Percentiles rank a stretch among this genome's conserved stretches.
phyloP scores from a whole-genome alignment of 805 yeast species.

The Wickerhamomyces rabaulensis region DNA sequence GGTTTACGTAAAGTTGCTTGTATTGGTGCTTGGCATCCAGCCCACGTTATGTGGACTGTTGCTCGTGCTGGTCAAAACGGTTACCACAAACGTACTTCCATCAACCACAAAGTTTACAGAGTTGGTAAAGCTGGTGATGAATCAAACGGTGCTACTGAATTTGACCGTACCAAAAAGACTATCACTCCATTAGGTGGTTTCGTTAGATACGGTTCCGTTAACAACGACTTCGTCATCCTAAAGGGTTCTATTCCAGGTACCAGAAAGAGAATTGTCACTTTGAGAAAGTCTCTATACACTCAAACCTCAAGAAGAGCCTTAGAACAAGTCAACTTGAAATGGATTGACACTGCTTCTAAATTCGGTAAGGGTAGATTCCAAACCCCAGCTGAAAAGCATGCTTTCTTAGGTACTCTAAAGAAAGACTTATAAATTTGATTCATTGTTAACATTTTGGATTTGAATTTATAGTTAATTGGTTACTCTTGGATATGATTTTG shows the following conservation, averaged over 20 bases:
- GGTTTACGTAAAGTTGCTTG: constrained; percentile 99
- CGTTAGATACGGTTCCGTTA: constrained; percentile 97
- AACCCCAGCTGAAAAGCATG: constrained; percentile 99
- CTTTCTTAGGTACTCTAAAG: constrained; percentile 99
- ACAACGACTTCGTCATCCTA: constrained; percentile 95
- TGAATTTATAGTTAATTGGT: not conserved
- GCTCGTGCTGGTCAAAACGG: constrained; percentile 99
- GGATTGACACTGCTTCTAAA: constrained; percentile 99
- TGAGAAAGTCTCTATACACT: constrained; percentile 97
- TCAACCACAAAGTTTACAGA: constrained; percentile 99
- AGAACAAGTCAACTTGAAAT: constrained; percentile 94
- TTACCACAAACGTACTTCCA: constrained; percentile 99
- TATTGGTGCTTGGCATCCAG: constrained; percentile 99
- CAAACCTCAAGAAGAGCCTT: constrained; percentile 97
- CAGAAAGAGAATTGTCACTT: constrained; percentile 98
- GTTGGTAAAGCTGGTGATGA: constrained; percentile 96
- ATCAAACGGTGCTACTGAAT: constrained; percentile 90
- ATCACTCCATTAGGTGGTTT: constrained; percentile 99
- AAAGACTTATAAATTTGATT: constrained; percentile 65
- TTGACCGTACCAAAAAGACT: constrained; percentile 99
- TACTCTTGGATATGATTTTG: not conserved
- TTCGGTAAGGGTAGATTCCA: constrained; percentile 99
- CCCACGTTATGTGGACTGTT: constrained; percentile 99
- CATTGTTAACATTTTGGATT: not conserved
- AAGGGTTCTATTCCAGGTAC: constrained; percentile 99